A percentile compares a stretch with the other conserved stretches of the same genome.
Conservation (phyloP, 345 rosid genomes). For the Murraya paniculata region DNA sequence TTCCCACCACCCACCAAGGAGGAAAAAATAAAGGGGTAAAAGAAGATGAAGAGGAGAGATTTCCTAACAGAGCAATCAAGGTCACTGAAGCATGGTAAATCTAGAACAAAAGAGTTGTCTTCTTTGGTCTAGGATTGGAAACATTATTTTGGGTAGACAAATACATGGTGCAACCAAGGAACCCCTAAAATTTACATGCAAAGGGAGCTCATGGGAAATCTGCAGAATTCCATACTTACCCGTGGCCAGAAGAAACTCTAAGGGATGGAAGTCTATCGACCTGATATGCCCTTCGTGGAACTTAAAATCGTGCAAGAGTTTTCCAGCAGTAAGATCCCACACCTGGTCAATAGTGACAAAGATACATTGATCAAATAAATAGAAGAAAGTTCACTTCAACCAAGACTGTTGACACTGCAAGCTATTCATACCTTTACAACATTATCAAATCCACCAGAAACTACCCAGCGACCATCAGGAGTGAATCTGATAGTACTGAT, state of each 20-base stretch:
- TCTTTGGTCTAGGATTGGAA: not conserved
- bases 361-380: not conserved
- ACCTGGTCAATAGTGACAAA: conserved; percentile 35
- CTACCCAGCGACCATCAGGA: conserved; percentile 99
- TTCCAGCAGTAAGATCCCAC: conserved; percentile 99
- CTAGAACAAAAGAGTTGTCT: not conserved
- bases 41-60: not conserved
- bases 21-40: not conserved
- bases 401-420: not conserved
- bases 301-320: conserved; percentile 92
- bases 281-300: conserved; percentile 84
- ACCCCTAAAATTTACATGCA: not conserved
- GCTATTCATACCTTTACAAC: conserved; percentile 67
- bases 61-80: not conserved
- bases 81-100: not conserved
- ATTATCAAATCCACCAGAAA: conserved; percentile 95
- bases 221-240: conserved; percentile 41
- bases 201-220: not conserved
- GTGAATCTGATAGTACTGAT: conserved; percentile 73
- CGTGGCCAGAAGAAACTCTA: conserved; percentile 93
- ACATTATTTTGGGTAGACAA: not conserved
- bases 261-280: conserved; percentile 92
- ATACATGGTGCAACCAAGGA: not conserved
- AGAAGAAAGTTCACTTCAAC: not conserved
- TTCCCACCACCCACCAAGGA: not conserved